Evolutionary conservation across 352 stramenopile species (phyloP).

Genomic region (Phytophthora sansomeana): DNA sequence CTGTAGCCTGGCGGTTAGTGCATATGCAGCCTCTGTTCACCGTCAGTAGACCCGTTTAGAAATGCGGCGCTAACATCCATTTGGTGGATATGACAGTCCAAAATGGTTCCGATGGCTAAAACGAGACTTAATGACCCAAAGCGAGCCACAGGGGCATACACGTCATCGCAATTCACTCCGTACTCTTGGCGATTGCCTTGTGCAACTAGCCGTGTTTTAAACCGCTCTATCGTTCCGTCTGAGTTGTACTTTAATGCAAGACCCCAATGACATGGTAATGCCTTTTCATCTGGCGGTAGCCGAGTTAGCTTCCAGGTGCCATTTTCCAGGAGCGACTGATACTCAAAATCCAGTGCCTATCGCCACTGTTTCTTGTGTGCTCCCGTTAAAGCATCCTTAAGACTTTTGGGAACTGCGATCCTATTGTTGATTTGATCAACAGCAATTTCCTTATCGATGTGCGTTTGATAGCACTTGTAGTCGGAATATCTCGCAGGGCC

Average conservation of each 20-base stretch:
- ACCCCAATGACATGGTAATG: constrained; percentile 7
- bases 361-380: background rate
- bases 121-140: constrained; percentile 1
- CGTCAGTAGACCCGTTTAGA: background rate
- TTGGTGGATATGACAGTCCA: constrained; percentile 10
- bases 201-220: constrained; percentile 6
- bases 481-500: background rate
- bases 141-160: background rate
- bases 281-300: background rate
- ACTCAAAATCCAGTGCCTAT: background rate
- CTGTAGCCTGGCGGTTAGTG: background rate
- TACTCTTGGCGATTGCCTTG: constrained; percentile 8
- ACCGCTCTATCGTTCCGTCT: background rate
- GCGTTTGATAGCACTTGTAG: constrained; percentile 8
- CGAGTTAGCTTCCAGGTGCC: background rate
- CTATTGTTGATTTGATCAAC: constrained; percentile 5
- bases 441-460: constrained; percentile 13
- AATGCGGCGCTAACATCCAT: constrained; percentile 6
- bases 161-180: background rate
- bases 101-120: background rate
- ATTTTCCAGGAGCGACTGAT: too few species aligned
- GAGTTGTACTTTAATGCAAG: constrained; percentile 6
- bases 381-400: background rate
- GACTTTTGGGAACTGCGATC: constrained; percentile 1
- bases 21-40: constrained; percentile 1